Evolutionary conservation across 345 rosid species (phyloP).

Genomic region (Populus ilicifolia): DNA sequence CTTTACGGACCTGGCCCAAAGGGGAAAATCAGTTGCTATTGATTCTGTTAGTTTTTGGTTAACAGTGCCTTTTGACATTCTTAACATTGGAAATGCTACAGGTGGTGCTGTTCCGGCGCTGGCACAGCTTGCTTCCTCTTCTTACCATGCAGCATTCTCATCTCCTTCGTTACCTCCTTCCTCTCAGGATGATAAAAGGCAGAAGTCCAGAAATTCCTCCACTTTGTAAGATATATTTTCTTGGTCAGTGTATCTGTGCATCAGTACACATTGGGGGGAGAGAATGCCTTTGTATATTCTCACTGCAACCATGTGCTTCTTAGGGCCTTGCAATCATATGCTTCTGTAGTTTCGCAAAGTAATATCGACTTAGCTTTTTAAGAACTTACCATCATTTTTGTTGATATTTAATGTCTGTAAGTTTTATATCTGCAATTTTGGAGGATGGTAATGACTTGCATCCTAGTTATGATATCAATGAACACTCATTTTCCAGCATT

Average conservation of each 20-base stretch:
- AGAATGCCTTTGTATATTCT: background rate
- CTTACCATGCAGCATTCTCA: constrained; percentile 61
- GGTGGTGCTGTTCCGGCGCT: constrained; percentile 85
- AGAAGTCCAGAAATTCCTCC: constrained; percentile 50
- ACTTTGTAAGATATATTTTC: constrained; percentile 28
- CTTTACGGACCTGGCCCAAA: background rate
- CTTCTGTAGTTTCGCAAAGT: too few species aligned
- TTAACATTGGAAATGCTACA: constrained; percentile 28
- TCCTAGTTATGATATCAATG: too few species aligned
- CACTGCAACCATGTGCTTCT: background rate
- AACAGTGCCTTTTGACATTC: background rate
- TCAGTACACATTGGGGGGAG: background rate
- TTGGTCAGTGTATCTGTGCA: background rate
- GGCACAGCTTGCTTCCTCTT: constrained; percentile 80
- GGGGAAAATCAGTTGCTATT: background rate
- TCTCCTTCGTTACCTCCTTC: constrained; percentile 44
- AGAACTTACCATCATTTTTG: too few species aligned
- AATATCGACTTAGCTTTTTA: too few species aligned
- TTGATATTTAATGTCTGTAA: too few species aligned
- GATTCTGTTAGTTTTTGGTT: background rate
- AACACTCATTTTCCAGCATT: too few species aligned
- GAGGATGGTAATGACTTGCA: too few species aligned
- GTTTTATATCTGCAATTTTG: too few species aligned
- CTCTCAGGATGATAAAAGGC: constrained; percentile 48
- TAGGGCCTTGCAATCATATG: background rate